Evolutionary conservation across 2,329 filamentous ascomycete species (phyloP), one percentile per base, ranked within the genome.

Genomic region (Colletotrichum cereale): DNA sequence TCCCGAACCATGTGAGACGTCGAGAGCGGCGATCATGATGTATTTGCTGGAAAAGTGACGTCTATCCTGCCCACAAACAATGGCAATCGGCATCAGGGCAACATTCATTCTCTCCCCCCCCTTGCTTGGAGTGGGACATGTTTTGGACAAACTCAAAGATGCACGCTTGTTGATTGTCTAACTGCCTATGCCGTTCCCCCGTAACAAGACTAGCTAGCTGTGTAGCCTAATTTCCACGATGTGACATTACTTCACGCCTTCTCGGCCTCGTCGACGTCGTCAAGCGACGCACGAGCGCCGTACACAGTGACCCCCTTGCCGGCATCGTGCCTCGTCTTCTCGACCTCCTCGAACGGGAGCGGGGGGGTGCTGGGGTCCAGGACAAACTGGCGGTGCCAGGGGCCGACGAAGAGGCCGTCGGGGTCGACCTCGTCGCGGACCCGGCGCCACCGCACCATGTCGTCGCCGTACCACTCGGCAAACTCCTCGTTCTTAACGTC

Each of bases 331-430:
- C 73, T 67, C 36, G 63, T 71, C 42, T 63, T 50, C 74, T 84
- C 82, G 11, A 80, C 74, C 76, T 84, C 82, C 62, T 84, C 82
- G 16, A 84, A 73, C 36, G 77, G 75, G n/a, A 84, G 77, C 57
- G 73, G 78, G 4, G 76, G 68, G 0, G 77, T 79, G 36, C 80
- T 79, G 38, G 76, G 79, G 36, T 80, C 81, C 47, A 90, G 79
- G 26, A 97, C 84, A 75, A 89, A 89, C 63, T 92, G 87, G 29
- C 92, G 87, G 81, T 98, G 95, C 96, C 96, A 99, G 60, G 95
- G 91, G 2, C 96, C 96, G 18, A 96, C 86, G 81, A 97, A 97
- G 88, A 97, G 92, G 66, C 94, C 94, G 72, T 95, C 90, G 0
- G 92, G 92, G 78, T 97, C 95, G 42, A 89, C 90, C 64, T 90